Conservation (phyloP, 805 yeast genomes). For the Wilhelminamyces savonicus region DNA sequence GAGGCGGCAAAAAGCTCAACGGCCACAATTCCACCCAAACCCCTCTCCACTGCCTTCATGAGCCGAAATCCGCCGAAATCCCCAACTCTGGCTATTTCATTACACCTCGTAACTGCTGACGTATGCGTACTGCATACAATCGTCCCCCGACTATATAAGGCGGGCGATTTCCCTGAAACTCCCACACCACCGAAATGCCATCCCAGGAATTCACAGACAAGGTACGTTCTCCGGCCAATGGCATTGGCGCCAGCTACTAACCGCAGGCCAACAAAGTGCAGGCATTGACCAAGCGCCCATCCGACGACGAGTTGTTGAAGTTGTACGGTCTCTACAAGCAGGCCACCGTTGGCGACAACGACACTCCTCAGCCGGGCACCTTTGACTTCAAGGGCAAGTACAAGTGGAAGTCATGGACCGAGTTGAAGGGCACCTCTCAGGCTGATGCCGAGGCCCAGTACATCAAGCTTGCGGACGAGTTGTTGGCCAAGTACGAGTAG, state of each 20-base stretch:
- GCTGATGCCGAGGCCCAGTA: slow-evolving; percentile 86
- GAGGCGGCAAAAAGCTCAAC: no score
- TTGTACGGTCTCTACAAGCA: slow-evolving; percentile 94
- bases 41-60: no score
- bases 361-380: slow-evolving; percentile 79
- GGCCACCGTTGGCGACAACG: slow-evolving; percentile 94
- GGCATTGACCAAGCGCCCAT: slow-evolving; percentile 68
- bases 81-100: no score
- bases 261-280: slow-evolving; percentile 74
- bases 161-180: no score
- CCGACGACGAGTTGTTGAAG: slow-evolving; percentile 78
- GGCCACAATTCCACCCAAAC: no score
- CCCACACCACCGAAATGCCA: slow-evolving; percentile 12
- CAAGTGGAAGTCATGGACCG: slow-evolving; percentile 98
- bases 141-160: no score
- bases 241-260: slow-evolving; percentile 1
- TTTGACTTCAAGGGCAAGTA: slow-evolving; percentile 92
- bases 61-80: no score
- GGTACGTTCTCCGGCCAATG: slow-evolving; percentile 10
- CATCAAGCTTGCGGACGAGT: slow-evolving; percentile 60
- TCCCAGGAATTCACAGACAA: slow-evolving; percentile 23
- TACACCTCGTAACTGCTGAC: no score
- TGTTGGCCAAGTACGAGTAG: slow-evolving; percentile 41
- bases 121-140: no score
- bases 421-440: slow-evolving; percentile 75